Base-by-base conservation (phyloP, 306 rosid genomes). In the Rosa chinensis region DNA sequence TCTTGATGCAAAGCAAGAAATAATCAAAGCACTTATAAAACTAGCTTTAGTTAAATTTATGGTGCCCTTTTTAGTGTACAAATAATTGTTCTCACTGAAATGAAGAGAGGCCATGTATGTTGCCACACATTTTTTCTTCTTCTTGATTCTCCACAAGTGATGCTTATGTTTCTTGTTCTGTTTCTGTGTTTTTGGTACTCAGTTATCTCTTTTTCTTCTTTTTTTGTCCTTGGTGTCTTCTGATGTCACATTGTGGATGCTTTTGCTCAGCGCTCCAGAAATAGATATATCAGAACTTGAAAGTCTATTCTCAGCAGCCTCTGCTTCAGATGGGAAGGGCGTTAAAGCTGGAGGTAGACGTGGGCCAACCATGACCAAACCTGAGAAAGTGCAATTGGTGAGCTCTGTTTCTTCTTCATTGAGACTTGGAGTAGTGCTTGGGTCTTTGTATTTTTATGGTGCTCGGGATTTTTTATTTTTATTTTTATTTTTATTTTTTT, bases 271-370 rank as follows among this genome's bases (percentile, higher is more conserved):
- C 91, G 94, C 97, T 77, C 98, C 98, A 70, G 98, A 95, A 86
- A 95, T 95, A 80, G 99, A 95, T 88, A 91, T 92, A 83, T 86
- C 99, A 76, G 99, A 95, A 87, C 99, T 95, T 73, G 97, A 95
- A 90, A 92, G 85, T 82, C 89, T 95, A 72, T 95, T 95, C 89
- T 92, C 99, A 77, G 97, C 97, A 66, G 92, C 99, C 70, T 83
- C 97, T 83, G 86, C 88, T 77, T 83, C 99, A 79, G 99, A 95
- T 83, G 89, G 84, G 50, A 84, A 79, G 74, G 84, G 73, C 78
- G 72, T 79, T 80, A 95, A 81, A 85, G 88, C 86, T 86, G 99
- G 85, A 83, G 91, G 77, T 68, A 91, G 99, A 63, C 98, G 97
- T 71, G 97, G 97, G 84, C 73, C 99, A 70, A 91, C 86, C 87